Base-by-base conservation (phyloP, 495 filamentous ascomycete species). In the Cryomyces minteri region DNA sequence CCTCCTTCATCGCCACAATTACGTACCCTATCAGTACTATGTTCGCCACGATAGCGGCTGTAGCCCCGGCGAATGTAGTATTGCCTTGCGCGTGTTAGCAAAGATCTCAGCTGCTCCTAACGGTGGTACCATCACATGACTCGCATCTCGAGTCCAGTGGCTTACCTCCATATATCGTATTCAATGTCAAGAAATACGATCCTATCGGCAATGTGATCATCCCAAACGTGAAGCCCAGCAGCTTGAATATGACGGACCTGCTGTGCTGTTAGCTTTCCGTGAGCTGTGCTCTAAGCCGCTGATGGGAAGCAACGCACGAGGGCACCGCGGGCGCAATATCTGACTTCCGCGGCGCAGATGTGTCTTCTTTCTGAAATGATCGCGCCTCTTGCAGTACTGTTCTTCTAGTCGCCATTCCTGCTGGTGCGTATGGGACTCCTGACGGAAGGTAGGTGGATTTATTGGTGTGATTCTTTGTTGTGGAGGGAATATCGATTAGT, bases 1-100 rank as follows among this genome's bases (percentile, higher is more conserved):
- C 90, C 57, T 98, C 90, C 50, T 72, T 74, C 72, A 94, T 85
- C 31, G 92, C 90, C 1, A 94, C 87, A 48, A 88, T 68, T 43
- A 96, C 76, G 63, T 96, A 99, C 11, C 75, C 79, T 48, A 99
- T 76, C 46, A 99, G 67, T 5, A 99, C 84, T 12, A 85, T 72
- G 58, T 99, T 99, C 31, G 90, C 90, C 50, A 83, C 79, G 36
- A 96, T 62, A 25, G 92, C 92, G 6, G 90, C 90, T 25, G 76
- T 63, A 7, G 74, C 86, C 5, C 86, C 90, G 4, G 87, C 84
- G 49, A 74, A 87, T 11, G 88, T 94, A 10, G 85, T 68, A 57
- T 88, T 94, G 44, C 86, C 88, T 92, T 10, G 39, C 1, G 36
- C 11, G 31, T 34, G 4, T 31, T 6, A 12, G 12, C n/a, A 40